Evolutionary conservation across 352 stramenopile genomes (phyloP), one percentile per base, ranked within the genome.

Genomic region (Pelagophyceae sp.): DNA sequence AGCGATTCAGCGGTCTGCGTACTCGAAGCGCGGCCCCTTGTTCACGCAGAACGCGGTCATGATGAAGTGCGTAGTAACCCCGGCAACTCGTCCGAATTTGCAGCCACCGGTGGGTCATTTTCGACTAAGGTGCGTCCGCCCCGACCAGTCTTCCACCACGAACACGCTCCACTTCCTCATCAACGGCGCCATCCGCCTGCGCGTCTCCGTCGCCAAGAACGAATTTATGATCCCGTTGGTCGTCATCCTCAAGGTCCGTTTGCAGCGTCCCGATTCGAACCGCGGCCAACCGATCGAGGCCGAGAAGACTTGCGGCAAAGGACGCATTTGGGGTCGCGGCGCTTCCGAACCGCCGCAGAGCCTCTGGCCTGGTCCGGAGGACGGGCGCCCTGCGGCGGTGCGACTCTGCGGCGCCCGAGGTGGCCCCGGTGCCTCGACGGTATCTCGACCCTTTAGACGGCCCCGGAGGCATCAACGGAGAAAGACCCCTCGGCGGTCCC

Each of bases 51-150:
- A 71, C n/a, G 61, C 61, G 11, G 61, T 71, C 15, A 40, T 40
- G 33, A 71, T 71, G 61, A 35, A 29, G 38, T 80, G 40, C 82
- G 83, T n/a, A n/a, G n/a, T n/a, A n/a, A n/a, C n/a, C n/a, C n/a
- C n/a, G n/a, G n/a, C n/a, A n/a, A n/a, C n/a, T 99, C 99, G 86
- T 98, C 94, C 29, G 94, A 98, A 77, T 88, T 98, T 98, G 99
- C 83, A 93, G 97, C 80, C 99, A 94, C 80, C 93, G 96, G 61
- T 80, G 83, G 23, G 65, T 84, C 60, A 87, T 84, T 76, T 11
- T 54, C 90, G 91, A 60, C 91, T 90, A n/a, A n/a, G n/a, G n/a
- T n/a, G n/a, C n/a, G n/a, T n/a, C n/a, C n/a, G n/a, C n/a, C n/a
- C n/a, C n/a, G 96, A 99, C 82, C 93, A 98, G 82, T 93, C 89